These are phyloP conservation scores for Aphanomyces astaci DNA, from an alignment of 352 stramenopile species.

Conservation along the genomic window DNA sequence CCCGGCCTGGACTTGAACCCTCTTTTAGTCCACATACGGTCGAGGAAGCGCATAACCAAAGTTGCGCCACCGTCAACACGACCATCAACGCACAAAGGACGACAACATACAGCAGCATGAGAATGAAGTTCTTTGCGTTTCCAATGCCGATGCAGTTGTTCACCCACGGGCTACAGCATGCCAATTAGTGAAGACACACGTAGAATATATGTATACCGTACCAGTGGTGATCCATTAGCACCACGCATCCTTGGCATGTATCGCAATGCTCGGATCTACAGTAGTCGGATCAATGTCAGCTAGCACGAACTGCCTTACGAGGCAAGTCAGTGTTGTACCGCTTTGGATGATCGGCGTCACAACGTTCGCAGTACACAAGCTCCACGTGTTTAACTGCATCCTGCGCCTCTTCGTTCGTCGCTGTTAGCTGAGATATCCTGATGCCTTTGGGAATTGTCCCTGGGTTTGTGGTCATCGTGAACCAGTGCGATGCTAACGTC, in stretches of 20 bases:
- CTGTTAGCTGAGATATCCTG: slow-evolving; percentile 27
- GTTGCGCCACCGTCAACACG: slow-evolving; percentile 45
- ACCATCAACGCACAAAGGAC: slow-evolving; percentile 48
- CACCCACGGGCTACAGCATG: slow-evolving; percentile 62
- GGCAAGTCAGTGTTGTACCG: slow-evolving; percentile 33
- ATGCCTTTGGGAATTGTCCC: slow-evolving; percentile 43
- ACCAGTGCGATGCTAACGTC: slow-evolving; percentile 5
- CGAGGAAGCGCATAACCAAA: slow-evolving; percentile 36
- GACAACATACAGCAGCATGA: slow-evolving; percentile 70
- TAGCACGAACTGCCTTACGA: background rate
- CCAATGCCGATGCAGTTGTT: slow-evolving; percentile 82
- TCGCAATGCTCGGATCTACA: slow-evolving; percentile 67
- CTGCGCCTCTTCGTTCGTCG: slow-evolving; percentile 25
- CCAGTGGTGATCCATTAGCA: slow-evolving; percentile 81
- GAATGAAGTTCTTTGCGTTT: slow-evolving; percentile 74
- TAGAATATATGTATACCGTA: slow-evolving; percentile 27
- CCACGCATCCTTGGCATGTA: slow-evolving; percentile 65
- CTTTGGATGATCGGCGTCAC: slow-evolving; percentile 61
- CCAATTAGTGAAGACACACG: background rate
- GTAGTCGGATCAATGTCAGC: background rate
- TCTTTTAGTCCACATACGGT: slow-evolving; percentile 50
- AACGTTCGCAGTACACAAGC: slow-evolving; percentile 78
- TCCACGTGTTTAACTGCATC: slow-evolving; percentile 46
- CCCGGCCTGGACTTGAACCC: slow-evolving; percentile 44
- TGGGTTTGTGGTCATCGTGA: slow-evolving; percentile 60